Evolutionary conservation across 345 rosid species (phyloP), one percentile per base, ranked within the genome.

Genomic region (Excoecaria cochinchinensis): DNA sequence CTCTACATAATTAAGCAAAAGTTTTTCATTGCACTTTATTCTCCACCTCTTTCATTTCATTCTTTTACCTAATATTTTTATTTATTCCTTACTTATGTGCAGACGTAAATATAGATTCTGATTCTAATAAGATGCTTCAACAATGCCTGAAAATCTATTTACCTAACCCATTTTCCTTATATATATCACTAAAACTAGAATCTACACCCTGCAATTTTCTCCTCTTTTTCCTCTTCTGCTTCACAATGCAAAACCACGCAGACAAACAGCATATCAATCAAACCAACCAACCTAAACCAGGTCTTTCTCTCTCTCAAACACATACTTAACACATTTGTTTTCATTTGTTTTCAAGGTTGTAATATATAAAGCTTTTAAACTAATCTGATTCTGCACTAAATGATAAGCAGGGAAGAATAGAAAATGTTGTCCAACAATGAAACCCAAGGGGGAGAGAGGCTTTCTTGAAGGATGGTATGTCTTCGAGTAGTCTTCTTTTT

Each of bases 391-490:
- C 64, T 59, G 38, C 5, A 24, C 1, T 25, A 12, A 24, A 59
- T 63, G 22, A 50, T 39, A 36, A 5, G 21, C 72, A 75, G 78
- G 46, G 9, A 55, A 15, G 19, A 56, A 17, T 3, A 22, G 46
- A 44, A 38, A 58, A 67, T 55, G 51, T 9, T 52, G 38, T 63
- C 61, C 66, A 4, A 5, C 3, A 3, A 31, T 15, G 38, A 44
- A 38, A 19, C 55, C 14, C 6, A 74, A 64, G 52, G 69, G 50
- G 2, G 39, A 38, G 16, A 44, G 71, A 74, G 22, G 71, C 24
- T 64, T 52, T 52, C 17, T 65, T 39, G 52, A 74, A 67, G 51
- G 51, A 67, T 67, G 51, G 70, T 63, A 44, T 44, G 6, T 67
- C 70, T 44, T 67, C 36, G 21, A 31, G 1, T 66, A 53, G n/a